Evolutionary conservation across 2,329 filamentous ascomycete genomes (phyloP).

Genomic region (Cryphonectria japonica): DNA sequence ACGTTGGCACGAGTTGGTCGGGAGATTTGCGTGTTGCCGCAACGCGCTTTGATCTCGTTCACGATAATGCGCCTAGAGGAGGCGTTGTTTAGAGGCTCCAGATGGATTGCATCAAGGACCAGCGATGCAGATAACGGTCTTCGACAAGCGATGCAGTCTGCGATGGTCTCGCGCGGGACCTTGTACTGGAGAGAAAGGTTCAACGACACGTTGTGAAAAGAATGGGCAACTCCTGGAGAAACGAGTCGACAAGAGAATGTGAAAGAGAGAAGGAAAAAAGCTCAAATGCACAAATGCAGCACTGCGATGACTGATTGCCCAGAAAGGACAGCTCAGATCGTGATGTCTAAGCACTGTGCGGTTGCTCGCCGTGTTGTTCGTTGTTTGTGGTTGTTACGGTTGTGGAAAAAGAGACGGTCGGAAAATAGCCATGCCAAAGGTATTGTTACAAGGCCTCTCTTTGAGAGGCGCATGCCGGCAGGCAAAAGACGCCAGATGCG

Average conservation of each 20-base stretch:
- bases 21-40: background rate
- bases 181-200: background rate
- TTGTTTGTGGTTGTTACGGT: background rate
- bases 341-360: background rate
- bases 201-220: background rate
- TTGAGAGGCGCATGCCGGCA: background rate
- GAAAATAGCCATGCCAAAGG: background rate
- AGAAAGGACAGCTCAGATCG: background rate
- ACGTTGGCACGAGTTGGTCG: conserved; percentile 1
- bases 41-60: background rate
- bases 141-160: background rate
- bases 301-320: background rate
- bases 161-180: background rate
- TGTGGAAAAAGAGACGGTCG: background rate
- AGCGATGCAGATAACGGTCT: background rate
- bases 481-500: background rate
- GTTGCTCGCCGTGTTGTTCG: background rate
- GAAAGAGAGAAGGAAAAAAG: background rate
- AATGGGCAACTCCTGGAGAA: background rate
- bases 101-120: background rate
- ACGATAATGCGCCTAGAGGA: conserved; percentile 10
- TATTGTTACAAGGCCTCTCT: background rate
- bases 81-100: background rate
- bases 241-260: background rate
- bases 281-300: background rate